Evolutionary conservation across 1,284 basidiomycete genomes (phyloP), one percentile per base, ranked within the genome.

Genomic region (Ustilago crameri): DNA sequence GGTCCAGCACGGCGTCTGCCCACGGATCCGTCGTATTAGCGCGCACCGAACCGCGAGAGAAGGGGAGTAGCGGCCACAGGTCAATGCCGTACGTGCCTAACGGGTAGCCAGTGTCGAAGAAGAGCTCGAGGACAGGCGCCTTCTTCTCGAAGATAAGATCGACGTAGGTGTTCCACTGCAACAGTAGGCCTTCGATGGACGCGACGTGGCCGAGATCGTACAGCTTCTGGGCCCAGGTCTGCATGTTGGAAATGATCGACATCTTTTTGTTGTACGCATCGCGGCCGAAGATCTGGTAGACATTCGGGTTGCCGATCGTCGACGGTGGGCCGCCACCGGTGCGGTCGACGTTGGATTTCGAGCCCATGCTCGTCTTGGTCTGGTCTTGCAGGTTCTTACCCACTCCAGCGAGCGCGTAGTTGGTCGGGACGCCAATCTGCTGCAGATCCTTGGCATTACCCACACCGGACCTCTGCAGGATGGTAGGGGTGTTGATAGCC

Each of bases 401-500:
- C 22, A 79, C 76, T 15, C 72, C 79, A 0, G 84, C 81, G 0
- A 85, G 75, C 47, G 83, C 74, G 42, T 85, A 70, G 9, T 59
- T 61, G 26, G 70, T 69, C 7, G 53, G 48, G 9, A 85, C 79
- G 15, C 84, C 82, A 4, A 82, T 79, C 17, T 68, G 38, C 18
- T 63, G 18, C 14, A 86, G 80, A 15, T 85, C 74, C 3, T 55
- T 17, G 7, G 66, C 30, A 12, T 82, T 80, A 1, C 85, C 86
- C 24, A 86, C 83, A 22, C 86, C 86, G 3, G 80, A 83, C 12
- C 83, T 82, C 73, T 86, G 85, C 2, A 86, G 82, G 20, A 86
- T 74, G 17, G 82, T 68, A 0, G 86, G 86, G 1, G 84, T 84
- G 70, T 83, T 82, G 74, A 86, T 83, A 1, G 85, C 71, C 0